Conservation (phyloP, 352 stramenopile species). For the Phytopythium cucurbitacearum region DNA sequence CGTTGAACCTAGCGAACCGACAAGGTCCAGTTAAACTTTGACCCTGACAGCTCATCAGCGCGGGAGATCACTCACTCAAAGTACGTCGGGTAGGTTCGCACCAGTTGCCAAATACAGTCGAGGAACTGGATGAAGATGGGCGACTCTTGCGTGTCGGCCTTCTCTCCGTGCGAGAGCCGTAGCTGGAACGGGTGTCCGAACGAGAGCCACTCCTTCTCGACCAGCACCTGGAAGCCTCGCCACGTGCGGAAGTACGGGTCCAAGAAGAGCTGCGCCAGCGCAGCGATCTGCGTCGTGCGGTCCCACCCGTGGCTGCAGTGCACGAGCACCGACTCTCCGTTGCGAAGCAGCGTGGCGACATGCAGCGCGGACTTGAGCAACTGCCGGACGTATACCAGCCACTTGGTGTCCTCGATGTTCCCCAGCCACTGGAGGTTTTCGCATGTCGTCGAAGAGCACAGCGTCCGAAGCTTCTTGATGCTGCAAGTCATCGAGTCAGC, state of each 20-base stretch:
- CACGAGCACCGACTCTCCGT: constrained; percentile 74
- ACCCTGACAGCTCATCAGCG: background rate
- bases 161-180: constrained; percentile 69
- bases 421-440: constrained; percentile 92
- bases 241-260: constrained; percentile 81
- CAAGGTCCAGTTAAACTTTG: background rate
- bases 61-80: constrained; percentile 86
- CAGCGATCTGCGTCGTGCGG: constrained; percentile 87
- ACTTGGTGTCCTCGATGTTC: constrained; percentile 95
- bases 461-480: constrained; percentile 66
- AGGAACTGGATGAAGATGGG: constrained; percentile 87
- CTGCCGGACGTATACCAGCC: constrained; percentile 93
- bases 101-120: constrained; percentile 76
- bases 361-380: constrained; percentile 92
- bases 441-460: constrained; percentile 77
- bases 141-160: constrained; percentile 74
- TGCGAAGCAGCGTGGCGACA: constrained; percentile 90
- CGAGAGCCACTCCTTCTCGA: constrained; percentile 84
- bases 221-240: constrained; percentile 73
- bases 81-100: constrained; percentile 91
- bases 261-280: constrained; percentile 61
- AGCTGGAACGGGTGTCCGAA: constrained; percentile 84
- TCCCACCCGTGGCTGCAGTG: constrained; percentile 88
- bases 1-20: constrained; percentile 88
- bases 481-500: constrained; percentile 11